phyloP scores from a whole-genome alignment of 805 yeast species.

The Saturnispora sekii region DNA sequence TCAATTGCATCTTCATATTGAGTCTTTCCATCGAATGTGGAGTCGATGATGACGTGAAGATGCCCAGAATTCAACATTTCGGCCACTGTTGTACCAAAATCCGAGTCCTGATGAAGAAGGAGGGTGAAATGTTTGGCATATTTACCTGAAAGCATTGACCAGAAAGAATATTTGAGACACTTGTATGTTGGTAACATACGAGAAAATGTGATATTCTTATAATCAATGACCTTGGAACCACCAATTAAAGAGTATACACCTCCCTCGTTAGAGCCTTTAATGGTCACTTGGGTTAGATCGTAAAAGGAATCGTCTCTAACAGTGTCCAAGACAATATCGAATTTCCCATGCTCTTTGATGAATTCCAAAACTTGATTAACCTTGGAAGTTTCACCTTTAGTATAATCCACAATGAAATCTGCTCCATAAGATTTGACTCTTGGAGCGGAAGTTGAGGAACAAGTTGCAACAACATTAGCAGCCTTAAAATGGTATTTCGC shows the following conservation, averaged over 20 bases:
- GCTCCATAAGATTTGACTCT: conserved; percentile 37
- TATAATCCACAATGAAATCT: conserved; percentile 49
- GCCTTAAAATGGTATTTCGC: conserved; percentile 40
- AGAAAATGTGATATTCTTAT: neutral
- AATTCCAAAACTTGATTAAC: conserved; percentile 28
- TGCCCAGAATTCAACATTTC: conserved; percentile 38
- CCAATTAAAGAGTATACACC: neutral
- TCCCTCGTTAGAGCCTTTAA: neutral
- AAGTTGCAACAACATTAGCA: conserved; percentile 42
- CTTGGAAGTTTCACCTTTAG: conserved; percentile 29
- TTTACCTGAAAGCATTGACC: neutral
- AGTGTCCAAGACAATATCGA: conserved; percentile 57
- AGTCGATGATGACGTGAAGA: conserved; percentile 42
- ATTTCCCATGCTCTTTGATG: conserved; percentile 34
- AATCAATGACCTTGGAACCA: neutral
- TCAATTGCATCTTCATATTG: conserved; percentile 45
- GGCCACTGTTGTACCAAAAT: conserved; percentile 25
- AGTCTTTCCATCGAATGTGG: conserved; percentile 35
- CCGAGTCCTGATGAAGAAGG: conserved; percentile 4
- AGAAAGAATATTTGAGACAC: neutral
- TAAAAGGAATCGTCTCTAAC: conserved; percentile 38
- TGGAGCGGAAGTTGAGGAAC: conserved; percentile 29
- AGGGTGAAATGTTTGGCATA: conserved; percentile 2
- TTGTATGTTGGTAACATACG: neutral
- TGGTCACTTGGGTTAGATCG: neutral